Evolutionary conservation across 164 flowering plant species (phyloP).

Genomic region (Magnolia kwangsiensis): DNA sequence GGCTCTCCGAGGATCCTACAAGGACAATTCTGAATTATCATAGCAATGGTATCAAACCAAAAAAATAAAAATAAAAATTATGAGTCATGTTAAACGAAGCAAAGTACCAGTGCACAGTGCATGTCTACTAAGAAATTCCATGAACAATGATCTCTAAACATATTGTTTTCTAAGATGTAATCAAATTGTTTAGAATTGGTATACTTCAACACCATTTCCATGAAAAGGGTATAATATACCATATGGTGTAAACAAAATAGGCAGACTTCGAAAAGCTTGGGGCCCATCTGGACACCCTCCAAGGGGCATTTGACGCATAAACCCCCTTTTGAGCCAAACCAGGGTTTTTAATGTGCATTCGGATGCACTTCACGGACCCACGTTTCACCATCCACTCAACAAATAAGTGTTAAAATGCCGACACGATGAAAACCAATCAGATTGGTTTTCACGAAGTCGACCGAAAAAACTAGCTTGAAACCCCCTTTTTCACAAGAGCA

Average conservation of each 20-base stretch:
- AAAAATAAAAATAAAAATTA: no score
- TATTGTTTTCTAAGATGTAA: background rate
- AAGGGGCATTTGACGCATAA: no score
- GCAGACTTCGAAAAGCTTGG: background rate
- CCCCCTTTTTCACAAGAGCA: no score
- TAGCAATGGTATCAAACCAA: background rate
- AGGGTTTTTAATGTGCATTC: no score
- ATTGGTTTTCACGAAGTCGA: no score
- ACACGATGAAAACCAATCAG: no score
- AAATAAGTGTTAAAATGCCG: no score
- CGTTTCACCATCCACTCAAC: no score
- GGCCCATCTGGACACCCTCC: no score
- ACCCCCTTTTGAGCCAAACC: no score
- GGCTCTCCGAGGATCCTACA: constrained; percentile 63
- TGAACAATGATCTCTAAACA: background rate
- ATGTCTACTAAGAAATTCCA: background rate
- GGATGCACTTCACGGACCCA: no score
- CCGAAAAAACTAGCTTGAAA: no score
- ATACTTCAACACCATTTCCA: background rate
- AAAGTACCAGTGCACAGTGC: background rate
- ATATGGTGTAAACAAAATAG: background rate
- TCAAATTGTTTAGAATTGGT: background rate
- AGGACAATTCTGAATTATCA: background rate
- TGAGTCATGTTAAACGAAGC: background rate
- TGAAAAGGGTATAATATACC: background rate